Base-by-base conservation (phyloP, 148 eudicot species). In the Simmondsia chinensis region DNA sequence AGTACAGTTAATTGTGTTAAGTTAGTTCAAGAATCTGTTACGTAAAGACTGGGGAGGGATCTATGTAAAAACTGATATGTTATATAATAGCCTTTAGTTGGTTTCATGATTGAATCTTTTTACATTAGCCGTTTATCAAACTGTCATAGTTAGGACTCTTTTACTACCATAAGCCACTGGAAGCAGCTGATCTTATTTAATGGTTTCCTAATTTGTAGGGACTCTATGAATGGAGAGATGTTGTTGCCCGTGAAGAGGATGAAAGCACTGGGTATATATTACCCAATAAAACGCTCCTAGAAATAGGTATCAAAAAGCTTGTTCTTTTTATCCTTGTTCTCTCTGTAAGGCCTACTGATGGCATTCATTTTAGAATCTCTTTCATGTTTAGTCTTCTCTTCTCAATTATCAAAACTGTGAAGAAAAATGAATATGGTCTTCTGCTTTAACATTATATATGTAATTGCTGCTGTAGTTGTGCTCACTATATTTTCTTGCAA, bases 241-340 rank as follows among this genome's bases (percentile, higher is more conserved):
- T 48, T 40, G 66, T 82, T 61, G 99, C 96, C 33, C 96, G 99
- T 52, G 63, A 80, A 31, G 94, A 93, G 70, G 99, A 93, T 75
- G 99, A 93, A 65, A 93, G 99, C 70, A 93, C 99, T 65, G 99
- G 99, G 37, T 93, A 65, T 73, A 58, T 93, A 63, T 60, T 93
- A 64, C 99, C 96, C 20, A 93, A 93, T 65, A 86, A 74, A 58
- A 52, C 72, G 17, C 94, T 93, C 43, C 57, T 83, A 19, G 99
- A 93, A 73, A 77, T 93, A 59, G 97, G 97, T 87, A 74, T 17
- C 3, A 45, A 12, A 13, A 18, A 47, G 21, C 12, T 23, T 28
- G 28, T 34, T 17, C 21, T 8, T 15, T 11, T 12, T 48, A 48
- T n/a, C n/a, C n/a, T n/a, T n/a, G n/a, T n/a, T n/a, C n/a, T n/a